A percentile compares a stretch with the other conserved stretches of the same genome.
Evolutionary conservation across 2,329 filamentous ascomycete genomes (phyloP).

Genomic region (Phialemonium atrogriseum): DNA sequence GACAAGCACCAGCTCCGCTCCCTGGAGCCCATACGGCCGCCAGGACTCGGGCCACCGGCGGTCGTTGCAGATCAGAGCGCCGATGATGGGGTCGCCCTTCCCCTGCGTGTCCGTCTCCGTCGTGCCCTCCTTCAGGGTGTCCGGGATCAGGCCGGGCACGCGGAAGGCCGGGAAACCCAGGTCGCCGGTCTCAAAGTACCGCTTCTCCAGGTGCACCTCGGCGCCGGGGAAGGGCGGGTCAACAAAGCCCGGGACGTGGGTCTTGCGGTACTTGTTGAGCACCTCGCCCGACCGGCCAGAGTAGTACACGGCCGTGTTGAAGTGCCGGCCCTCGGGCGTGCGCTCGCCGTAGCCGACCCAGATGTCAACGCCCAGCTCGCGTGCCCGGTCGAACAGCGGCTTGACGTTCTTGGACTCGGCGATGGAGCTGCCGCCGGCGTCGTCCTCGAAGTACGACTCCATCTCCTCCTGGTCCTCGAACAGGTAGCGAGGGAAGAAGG

Average conservation of each 20-base stretch:
- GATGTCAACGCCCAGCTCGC: conserved; percentile 39
- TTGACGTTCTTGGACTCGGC: conserved; percentile 32
- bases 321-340: conserved; percentile 23
- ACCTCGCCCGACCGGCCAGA: conserved; percentile 31
- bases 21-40: conserved; percentile 40
- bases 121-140: conserved; percentile 23
- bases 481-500: conserved; percentile 46
- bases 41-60: conserved; percentile 44
- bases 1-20: conserved; percentile 30
- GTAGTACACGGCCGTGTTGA: conserved; percentile 44
- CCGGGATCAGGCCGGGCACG: conserved; percentile 33
- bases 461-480: conserved; percentile 36
- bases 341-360: conserved; percentile 45
- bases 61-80: conserved; percentile 47
- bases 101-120: conserved; percentile 15
- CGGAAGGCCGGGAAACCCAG: conserved; percentile 46
- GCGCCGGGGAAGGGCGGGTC: conserved; percentile 39
- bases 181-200: conserved; percentile 44
- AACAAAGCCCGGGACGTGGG: conserved; percentile 44
- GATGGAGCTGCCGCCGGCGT: conserved; percentile 27
- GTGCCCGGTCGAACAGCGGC: conserved; percentile 39
- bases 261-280: conserved; percentile 45
- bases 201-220: conserved; percentile 46
- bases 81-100: conserved; percentile 42
- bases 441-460: conserved; percentile 41